Base-by-base conservation (phyloP, 352 stramenopile genomes). In the Phytopythium chamaehyphon region DNA sequence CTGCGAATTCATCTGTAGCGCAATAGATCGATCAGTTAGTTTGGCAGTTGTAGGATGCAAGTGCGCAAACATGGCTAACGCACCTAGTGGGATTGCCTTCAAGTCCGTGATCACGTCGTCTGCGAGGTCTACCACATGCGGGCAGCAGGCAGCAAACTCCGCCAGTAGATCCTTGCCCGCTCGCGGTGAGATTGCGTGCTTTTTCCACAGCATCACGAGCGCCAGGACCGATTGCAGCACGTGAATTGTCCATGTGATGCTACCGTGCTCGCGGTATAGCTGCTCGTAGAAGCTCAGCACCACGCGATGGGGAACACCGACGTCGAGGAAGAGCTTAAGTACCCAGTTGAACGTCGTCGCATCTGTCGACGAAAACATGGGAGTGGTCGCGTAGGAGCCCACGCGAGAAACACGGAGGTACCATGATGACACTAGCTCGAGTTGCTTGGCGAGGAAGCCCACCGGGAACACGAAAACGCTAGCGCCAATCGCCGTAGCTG, bases 71-170 rank as follows among this genome's bases (percentile, higher is more conserved):
- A 46, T 8, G 47, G 16, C 16, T 19, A 37, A 66, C 67, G n/a
- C 72, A 94, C 83, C 79, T 51, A 76, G 69, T 53, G 83, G 79
- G 39, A 88, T 77, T 36, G 81, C 82, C 53, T 84, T 70, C 40
- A 95, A 64, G 57, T 95, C 84, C 48, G 78, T 92, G 51, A 90
- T 78, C 47, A 90, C 76, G 40, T 88, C 80, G 61, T 88, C 80
- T 46, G 77, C 87, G 21, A 90, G 72, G 37, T 86, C 78, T 26
- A 90, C 78, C 23, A 95, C 60, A 54, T 83, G 77, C 26, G 84
- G 82, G 60, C 80, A 89, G 64, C 74, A 88, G 16, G 77, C 77
- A 14, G 80, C 80, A 60, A 90, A 95, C 19, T 90, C 79, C 1
- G 72, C 71, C 16, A 90, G 58, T 24, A 76, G 57, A 46, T 93